These are phyloP conservation scores for Stagonosporopsis tanaceti DNA, from an alignment of 2,329 filamentous ascomycete genomes.

Conservation along the genomic window DNA sequence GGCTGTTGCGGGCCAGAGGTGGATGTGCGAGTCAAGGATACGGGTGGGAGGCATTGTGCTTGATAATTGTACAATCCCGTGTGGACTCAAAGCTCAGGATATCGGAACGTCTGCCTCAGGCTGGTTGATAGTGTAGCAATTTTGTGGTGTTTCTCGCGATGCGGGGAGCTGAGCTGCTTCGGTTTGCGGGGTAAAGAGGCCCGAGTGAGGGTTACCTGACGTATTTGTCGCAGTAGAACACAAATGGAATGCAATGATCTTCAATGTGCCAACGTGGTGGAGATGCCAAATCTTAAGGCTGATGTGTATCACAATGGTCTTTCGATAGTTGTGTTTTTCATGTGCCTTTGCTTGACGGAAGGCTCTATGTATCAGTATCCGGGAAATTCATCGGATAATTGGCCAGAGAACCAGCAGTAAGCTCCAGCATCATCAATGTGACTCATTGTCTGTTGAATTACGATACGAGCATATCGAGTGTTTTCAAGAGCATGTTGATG, in stretches of 20 bases:
- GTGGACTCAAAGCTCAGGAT: not conserved
- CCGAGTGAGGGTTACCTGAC: constrained; percentile 14
- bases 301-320: not conserved
- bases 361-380: not conserved
- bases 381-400: constrained; percentile 4
- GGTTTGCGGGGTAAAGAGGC: constrained; percentile 22
- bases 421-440: not conserved
- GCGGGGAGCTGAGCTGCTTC: constrained; percentile 9
- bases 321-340: not conserved
- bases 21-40: constrained; percentile 78
- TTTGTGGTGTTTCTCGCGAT: not conserved
- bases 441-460: not conserved
- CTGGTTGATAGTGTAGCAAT: not conserved
- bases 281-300: not conserved
- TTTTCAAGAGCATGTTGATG: not conserved
- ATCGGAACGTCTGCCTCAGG: not conserved
- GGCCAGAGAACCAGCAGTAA: not conserved
- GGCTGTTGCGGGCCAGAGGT: constrained; percentile 77
- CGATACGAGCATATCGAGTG: not conserved
- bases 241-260: not conserved
- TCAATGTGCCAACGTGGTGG: not conserved
- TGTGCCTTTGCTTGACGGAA: not conserved
- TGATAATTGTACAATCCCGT: not conserved
- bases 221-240: not conserved
- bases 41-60: constrained; percentile 22